These are phyloP conservation scores for Adansonia digitata DNA, from an alignment of 345 rosid species.

Conservation along the genomic window DNA sequence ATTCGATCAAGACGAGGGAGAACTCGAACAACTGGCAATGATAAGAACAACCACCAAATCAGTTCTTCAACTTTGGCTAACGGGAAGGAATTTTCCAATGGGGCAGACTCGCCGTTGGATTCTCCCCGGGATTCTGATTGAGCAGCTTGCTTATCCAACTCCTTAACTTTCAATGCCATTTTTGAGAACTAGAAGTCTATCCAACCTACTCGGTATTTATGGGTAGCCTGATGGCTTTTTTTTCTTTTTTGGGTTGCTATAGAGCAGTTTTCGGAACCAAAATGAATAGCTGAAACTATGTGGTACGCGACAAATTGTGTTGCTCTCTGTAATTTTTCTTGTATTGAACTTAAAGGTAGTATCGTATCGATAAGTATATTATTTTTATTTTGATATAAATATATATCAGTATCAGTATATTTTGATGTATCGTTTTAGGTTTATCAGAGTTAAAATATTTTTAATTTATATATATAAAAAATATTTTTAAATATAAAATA, in stretches of 20 bases:
- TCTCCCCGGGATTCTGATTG: conserved; percentile 36
- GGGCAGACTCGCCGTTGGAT: conserved; percentile 40
- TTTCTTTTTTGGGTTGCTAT: no score
- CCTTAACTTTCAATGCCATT: no score
- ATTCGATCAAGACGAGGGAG: conserved; percentile 65
- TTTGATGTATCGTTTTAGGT: no score
- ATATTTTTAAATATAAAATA: no score
- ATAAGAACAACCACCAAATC: conserved; percentile 42
- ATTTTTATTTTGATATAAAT: no score
- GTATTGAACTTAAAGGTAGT: no score
- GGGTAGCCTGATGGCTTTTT: conserved; percentile 35
- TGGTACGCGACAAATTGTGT: no score
- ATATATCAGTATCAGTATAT: no score
- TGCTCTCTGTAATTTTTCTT: no score
- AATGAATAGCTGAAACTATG: conserved; percentile 22
- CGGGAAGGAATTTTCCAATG: conserved; percentile 54
- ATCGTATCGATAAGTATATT: no score
- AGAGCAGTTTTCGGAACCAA: conserved; percentile 33
- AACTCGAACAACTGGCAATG: conserved; percentile 42
- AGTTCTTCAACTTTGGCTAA: conserved; percentile 38
- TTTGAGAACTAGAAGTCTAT: conserved; percentile 24
- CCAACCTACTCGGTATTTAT: conserved; percentile 32
- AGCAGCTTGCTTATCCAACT: conserved; percentile 19
- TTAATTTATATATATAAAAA: no score
- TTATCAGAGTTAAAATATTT: no score